Evolutionary conservation across 345 rosid species (phyloP).

Genomic region (Capsella bursapastoris): DNA sequence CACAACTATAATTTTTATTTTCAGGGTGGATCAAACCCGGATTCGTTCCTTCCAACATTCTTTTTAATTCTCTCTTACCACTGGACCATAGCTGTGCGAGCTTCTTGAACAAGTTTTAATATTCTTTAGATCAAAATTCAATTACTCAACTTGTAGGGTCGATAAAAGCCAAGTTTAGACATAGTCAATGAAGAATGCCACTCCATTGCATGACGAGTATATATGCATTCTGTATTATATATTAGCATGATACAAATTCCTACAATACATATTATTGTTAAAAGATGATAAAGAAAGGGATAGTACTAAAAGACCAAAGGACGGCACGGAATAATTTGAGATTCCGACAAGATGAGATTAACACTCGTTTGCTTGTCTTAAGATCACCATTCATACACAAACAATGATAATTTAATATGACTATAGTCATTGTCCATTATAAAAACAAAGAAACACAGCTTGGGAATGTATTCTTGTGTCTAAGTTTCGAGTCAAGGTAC

Average conservation of each 20-base stretch:
- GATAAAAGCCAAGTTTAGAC: constrained; percentile 5
- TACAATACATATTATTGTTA: background rate
- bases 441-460: background rate
- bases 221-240: background rate
- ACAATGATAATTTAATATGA: background rate
- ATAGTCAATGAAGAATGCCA: constrained; percentile 6
- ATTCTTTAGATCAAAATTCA: background rate
- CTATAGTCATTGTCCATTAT: background rate
- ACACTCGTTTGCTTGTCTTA: constrained; percentile 8
- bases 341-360: constrained; percentile 16
- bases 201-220: constrained; percentile 27
- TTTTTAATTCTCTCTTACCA: too few species aligned
- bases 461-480: background rate
- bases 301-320: constrained; percentile 1
- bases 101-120: constrained; percentile 11
- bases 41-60: too few species aligned
- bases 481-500: background rate
- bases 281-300: background rate
- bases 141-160: constrained; percentile 26
- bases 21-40: too few species aligned
- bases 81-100: too few species aligned
- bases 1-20: too few species aligned
- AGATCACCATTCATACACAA: constrained; percentile 2
- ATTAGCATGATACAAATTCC: background rate
- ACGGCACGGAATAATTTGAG: constrained; percentile 1